Base-by-base conservation (phyloP, 306 rosid genomes). In the Biancaea sappan region DNA sequence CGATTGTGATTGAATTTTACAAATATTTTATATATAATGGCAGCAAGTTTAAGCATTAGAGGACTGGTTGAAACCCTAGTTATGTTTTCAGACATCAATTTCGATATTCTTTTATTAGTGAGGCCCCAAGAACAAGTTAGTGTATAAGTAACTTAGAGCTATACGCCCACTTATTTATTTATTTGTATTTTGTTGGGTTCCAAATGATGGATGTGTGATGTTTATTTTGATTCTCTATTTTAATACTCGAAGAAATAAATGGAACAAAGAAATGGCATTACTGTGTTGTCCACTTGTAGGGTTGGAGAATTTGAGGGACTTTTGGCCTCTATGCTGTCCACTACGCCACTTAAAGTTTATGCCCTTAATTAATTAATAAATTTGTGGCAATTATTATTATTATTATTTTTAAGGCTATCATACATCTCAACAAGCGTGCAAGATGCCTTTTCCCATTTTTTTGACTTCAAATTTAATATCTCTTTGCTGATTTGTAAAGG, bases 41-140 rank as follows among this genome's bases (percentile, higher is more conserved):
- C 86, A 75, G 84, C 83, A 73, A 31, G 75, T 71, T 66, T 16
- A 83, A 85, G 92, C 83, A 86, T 84, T 22, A 40, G 34, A 74
- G 76, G 19, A 28, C 40, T 47, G 59, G 28, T 81, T 38, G 41
- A 34, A 68, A 62, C 66, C 38, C 51, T 74, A 73, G 71, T 81
- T 64, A 48, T 73, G 81, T 16, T 81, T 65, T 63, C 8, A 70
- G 41, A 46, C 71, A 69, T 80, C 56, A 21, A 28, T 52, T 66
- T 18, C 41, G 24, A 62, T n/a, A n/a, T n/a, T 52, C 38, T 51
- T 51, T 56, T 19, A 56, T 56, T 54, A 9, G 16, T 25, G n/a
- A 66, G 72, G 72, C 41, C 72, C 72, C 72, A 67, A 46, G 1
- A 0, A 61, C 2, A 3, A 22, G 28, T 19, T 3, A n/a, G 74